Evolutionary conservation across 306 rosid genomes (phyloP).

Genomic region (Macrotyloma uniflorum): DNA sequence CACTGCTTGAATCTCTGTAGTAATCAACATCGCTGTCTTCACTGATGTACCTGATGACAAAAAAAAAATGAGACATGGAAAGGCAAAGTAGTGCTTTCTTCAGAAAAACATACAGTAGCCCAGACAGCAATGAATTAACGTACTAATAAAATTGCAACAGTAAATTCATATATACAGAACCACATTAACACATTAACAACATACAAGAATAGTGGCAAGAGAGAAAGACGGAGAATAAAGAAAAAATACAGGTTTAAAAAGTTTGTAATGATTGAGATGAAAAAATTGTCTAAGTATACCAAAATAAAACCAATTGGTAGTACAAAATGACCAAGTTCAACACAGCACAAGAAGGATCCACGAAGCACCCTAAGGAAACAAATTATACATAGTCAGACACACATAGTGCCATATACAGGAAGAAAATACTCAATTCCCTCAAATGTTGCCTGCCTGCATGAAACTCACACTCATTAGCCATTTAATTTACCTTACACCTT

Average conservation of each 20-base stretch:
- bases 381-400: neutral
- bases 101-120: neutral
- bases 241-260: neutral
- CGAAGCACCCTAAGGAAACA: neutral
- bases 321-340: neutral
- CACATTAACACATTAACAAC: neutral
- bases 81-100: neutral
- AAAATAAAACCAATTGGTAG: constrained; percentile 24
- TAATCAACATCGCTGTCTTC: constrained; percentile 71
- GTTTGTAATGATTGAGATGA: neutral
- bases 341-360: constrained; percentile 4
- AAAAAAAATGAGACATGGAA: constrained; percentile 29
- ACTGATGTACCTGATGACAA: constrained; percentile 51
- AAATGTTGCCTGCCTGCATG: too few species aligned
- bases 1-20: constrained; percentile 79
- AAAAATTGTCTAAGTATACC: neutral
- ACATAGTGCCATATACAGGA: neutral
- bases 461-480: too few species aligned
- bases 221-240: neutral
- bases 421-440: neutral
- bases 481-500: too few species aligned
- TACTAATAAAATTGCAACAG: neutral
- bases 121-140: neutral
- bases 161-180: neutral
- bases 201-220: neutral